phyloP scores from a whole-genome alignment of 2,329 filamentous ascomycete genomes.

The Penicillium sp. region DNA sequence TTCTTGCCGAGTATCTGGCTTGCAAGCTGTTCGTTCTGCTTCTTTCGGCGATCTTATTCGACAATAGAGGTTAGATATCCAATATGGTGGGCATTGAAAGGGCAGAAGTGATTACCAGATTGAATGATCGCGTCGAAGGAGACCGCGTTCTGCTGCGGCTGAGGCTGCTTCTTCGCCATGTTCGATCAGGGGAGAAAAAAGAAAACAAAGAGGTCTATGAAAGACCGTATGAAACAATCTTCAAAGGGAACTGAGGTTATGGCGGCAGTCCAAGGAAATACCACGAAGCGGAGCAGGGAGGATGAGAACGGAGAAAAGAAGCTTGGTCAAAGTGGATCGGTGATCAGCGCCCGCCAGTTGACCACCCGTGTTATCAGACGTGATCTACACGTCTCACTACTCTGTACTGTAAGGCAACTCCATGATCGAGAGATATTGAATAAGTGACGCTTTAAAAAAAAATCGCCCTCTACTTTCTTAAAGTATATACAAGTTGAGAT shows the following conservation, averaged over 20 bases:
- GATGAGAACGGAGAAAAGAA: slow-evolving; percentile 19
- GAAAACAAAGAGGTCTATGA: neutral
- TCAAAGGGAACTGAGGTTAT: neutral
- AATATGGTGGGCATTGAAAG: slow-evolving; percentile 6
- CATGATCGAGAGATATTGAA: neutral
- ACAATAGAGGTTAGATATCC: slow-evolving; percentile 14
- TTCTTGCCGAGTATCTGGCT: slow-evolving; percentile 62
- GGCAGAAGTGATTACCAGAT: slow-evolving; percentile 45
- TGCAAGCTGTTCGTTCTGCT: slow-evolving; percentile 60
- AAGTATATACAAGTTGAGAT: neutral
- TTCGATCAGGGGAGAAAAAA: slow-evolving; percentile 11
- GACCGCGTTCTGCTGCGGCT: slow-evolving; percentile 31
- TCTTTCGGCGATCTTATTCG: slow-evolving; percentile 54
- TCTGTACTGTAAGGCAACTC: no score
- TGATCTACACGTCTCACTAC: neutral
- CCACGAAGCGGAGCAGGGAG: neutral
- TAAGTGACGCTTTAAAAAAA: neutral
- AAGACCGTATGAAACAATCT: neutral
- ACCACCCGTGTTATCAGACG: neutral
- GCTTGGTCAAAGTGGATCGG: slow-evolving; percentile 15
- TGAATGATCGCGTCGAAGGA: slow-evolving; percentile 58
- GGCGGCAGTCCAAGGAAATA: neutral
- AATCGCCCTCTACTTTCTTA: neutral
- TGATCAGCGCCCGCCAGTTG: slow-evolving; percentile 10
- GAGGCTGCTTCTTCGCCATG: slow-evolving; percentile 40